Base-by-base conservation (phyloP, 257 asterid species). In the Lithospermum erythrorhizon region DNA sequence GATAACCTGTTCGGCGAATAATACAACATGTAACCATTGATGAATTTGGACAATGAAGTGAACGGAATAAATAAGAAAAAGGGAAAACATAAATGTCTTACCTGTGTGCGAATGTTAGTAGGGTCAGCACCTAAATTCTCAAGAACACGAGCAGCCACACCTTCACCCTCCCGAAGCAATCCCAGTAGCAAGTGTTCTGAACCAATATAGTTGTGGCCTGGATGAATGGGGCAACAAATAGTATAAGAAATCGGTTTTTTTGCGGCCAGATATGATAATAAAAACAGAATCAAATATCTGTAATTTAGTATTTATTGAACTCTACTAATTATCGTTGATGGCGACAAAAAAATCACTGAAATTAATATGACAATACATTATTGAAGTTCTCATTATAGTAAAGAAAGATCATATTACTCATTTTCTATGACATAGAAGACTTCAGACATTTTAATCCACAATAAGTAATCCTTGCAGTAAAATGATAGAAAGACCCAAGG, bases 191-290 rank as follows among this genome's bases (percentile, higher is more conserved):
- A 87, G 80, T 91, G 98, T 82, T 91, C 98, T 10, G 98, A 91
- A 65, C 98, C 98, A 72, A 91, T 91, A 84, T 91, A 91, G 75
- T 91, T 91, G 81, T 91, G 96, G 58, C 98, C 98, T 91, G 75
- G 59, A 71, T 27, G 32, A 27, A 27, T 27, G 4, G 32, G 32
- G 32, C 61, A 71, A 6, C 24, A 20, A 55, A 21, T 19, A 19
- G 16, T 11, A 55, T 35, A 35, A 35, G 15, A 1, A 35, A 35
- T 35, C 15, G 15, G 15, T 9, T 27, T 27, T 9, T 9, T 35
- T 35, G 47, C 9, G 9, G 11, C 14, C 14, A 35, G 47, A 35
- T 9, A 32, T 21, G 9, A 6, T 9, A 1, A 61, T 55, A 37
- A 65, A 58, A 13, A 45, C 10, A 21, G 20, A 10, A 51, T 9